Percentiles rank a stretch among this genome's conserved stretches.
Evolutionary conservation across 1,284 basidiomycete species (phyloP).

Genomic region (Ustilago curta): DNA sequence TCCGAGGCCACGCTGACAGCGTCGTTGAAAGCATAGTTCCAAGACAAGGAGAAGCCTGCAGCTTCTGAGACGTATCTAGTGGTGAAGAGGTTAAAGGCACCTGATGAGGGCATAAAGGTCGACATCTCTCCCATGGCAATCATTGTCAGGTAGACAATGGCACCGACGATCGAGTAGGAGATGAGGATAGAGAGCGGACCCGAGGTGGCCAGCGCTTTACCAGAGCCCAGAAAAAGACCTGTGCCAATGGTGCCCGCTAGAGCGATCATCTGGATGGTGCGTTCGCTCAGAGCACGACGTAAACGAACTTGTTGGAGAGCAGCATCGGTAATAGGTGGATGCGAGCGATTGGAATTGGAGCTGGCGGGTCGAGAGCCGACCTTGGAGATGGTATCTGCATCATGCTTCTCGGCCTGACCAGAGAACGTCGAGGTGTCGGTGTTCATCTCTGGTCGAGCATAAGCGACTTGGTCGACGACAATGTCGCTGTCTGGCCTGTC

Average conservation of each 20-base stretch:
- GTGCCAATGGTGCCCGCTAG: slow-evolving; percentile 74
- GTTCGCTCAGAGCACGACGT: slow-evolving; percentile 53
- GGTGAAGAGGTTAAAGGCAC: slow-evolving; percentile 61
- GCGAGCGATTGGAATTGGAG: slow-evolving; percentile 9
- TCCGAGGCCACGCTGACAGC: slow-evolving; percentile 71
- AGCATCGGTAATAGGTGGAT: slow-evolving; percentile 22
- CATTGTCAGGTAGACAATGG: slow-evolving; percentile 69
- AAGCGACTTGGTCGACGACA: slow-evolving; percentile 20
- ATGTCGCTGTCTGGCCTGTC: slow-evolving; percentile 14
- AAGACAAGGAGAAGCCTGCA: slow-evolving; percentile 40
- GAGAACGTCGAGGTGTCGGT: slow-evolving; percentile 6
- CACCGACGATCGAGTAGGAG: slow-evolving; percentile 63
- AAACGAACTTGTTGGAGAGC: slow-evolving; percentile 42
- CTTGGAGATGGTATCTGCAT: slow-evolving; percentile 13
- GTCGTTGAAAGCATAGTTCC: slow-evolving; percentile 58
- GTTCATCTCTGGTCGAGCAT: slow-evolving; percentile 16
- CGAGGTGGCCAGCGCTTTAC: slow-evolving; percentile 70
- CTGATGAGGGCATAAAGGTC: slow-evolving; percentile 55
- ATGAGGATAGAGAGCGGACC: slow-evolving; percentile 71
- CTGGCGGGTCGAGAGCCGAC: slow-evolving; percentile 16
- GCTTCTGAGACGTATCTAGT: slow-evolving; percentile 55
- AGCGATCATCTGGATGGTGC: slow-evolving; percentile 71
- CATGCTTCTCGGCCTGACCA: slow-evolving; percentile 1
- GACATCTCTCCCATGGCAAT: slow-evolving; percentile 67
- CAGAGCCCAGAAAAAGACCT: slow-evolving; percentile 72